Percentiles rank a stretch among this genome's conserved stretches.
phyloP scores from a whole-genome alignment of 2,329 filamentous ascomycete species.

The Sclerotiophoma versabilis region DNA sequence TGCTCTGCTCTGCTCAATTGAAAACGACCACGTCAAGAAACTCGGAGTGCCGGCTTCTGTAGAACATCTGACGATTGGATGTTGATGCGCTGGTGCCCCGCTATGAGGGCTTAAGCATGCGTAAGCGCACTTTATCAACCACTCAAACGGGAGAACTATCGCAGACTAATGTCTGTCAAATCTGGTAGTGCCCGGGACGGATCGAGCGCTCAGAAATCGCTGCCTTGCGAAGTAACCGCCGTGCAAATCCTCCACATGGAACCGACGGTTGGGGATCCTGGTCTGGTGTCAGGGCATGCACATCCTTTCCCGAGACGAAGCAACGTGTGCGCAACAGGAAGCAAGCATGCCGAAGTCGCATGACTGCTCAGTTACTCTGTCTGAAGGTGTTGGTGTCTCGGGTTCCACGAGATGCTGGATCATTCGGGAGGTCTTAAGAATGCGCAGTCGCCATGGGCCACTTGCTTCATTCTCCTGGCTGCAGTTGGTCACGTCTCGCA shows the following conservation, averaged over 20 bases:
- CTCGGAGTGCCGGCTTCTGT: conserved; percentile 5
- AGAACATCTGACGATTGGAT: conserved; percentile 23
- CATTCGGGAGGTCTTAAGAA: conserved; percentile 16
- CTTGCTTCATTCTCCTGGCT: conserved; percentile 26
- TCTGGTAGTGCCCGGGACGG: conserved; percentile 37
- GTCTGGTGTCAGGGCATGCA: conserved; percentile 13
- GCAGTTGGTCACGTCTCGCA: conserved; percentile 37
- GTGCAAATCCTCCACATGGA: conserved; percentile 19
- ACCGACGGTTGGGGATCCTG: conserved; percentile 18
- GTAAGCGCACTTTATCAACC: conserved; percentile 37
- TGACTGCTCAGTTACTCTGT: conserved; percentile 16
- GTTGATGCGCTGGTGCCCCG: conserved; percentile 30
- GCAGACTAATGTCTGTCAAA: conserved; percentile 28
- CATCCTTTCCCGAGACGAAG: conserved; percentile 9
- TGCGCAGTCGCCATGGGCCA: conserved; percentile 12
- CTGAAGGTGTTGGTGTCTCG: conserved; percentile 16
- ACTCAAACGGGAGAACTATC: conserved; percentile 26
- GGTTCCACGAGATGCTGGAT: conserved; percentile 21
- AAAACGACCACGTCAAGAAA: conserved; percentile 33
- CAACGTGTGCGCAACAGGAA: conserved; percentile 12
- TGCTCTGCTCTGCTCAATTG: conserved; percentile 22
- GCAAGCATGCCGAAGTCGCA: conserved; percentile 17
- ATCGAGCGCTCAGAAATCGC: conserved; percentile 36
- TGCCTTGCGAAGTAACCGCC: conserved; percentile 44
- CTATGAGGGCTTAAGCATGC: conserved; percentile 30